These are phyloP conservation scores for Domatiomyces catenatus DNA, from an alignment of 2,329 filamentous ascomycete genomes.

Conservation along the genomic window DNA sequence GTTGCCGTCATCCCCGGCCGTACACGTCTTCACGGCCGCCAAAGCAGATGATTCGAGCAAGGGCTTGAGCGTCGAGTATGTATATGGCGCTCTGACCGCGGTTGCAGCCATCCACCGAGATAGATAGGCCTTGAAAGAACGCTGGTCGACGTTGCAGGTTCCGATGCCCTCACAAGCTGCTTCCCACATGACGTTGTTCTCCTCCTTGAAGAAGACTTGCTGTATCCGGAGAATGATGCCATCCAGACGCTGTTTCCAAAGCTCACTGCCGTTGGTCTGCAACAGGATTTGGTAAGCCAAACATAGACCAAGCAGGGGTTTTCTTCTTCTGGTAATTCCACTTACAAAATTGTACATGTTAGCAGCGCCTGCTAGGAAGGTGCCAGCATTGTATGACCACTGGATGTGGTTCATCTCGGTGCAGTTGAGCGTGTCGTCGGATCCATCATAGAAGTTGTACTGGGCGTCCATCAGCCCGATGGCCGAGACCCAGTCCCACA, in stretches of 20 bases:
- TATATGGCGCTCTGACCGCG: conserved; percentile 43
- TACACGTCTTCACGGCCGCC: conserved; percentile 40
- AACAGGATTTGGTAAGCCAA: conserved; percentile 3
- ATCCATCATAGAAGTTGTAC: conserved; percentile 42
- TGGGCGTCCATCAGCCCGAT: conserved; percentile 36
- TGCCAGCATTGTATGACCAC: conserved; percentile 44
- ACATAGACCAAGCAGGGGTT: neutral
- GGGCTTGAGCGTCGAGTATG: conserved; percentile 35
- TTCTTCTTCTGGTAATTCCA: neutral
- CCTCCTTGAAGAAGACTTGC: conserved; percentile 34
- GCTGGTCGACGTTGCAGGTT: conserved; percentile 48
- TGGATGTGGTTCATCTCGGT: conserved; percentile 35
- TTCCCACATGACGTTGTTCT: conserved; percentile 44
- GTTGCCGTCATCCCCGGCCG: conserved; percentile 30
- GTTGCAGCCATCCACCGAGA: conserved; percentile 44
- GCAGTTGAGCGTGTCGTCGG: conserved; percentile 37
- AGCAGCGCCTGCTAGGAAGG: conserved; percentile 40
- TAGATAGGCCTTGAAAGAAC: conserved; percentile 51
- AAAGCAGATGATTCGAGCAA: conserved; percentile 38
- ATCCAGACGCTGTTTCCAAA: conserved; percentile 37
- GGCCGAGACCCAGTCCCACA: conserved; percentile 41
- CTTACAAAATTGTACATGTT: conserved; percentile 40
- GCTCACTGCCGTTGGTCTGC: conserved; percentile 23
- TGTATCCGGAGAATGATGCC: conserved; percentile 40
- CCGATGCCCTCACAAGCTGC: conserved; percentile 40